phyloP scores from a whole-genome alignment of 2,329 filamentous ascomycete species.

The Aureobasidium sp. region DNA sequence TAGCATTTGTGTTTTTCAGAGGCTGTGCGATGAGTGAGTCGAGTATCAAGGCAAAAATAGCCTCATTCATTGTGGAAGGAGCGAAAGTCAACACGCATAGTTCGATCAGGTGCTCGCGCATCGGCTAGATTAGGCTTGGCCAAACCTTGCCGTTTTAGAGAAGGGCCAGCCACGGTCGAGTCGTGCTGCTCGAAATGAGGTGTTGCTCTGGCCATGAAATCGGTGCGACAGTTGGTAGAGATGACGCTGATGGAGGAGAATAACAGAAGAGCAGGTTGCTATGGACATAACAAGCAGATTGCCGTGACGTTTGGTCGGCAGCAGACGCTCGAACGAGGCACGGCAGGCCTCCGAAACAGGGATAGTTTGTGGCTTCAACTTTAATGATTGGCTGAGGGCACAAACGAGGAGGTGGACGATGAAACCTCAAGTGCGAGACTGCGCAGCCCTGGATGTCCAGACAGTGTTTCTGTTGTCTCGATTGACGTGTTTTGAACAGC shows the following conservation, averaged over 20 bases:
- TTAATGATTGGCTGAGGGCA: constrained; percentile 3
- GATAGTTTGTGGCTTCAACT: neutral
- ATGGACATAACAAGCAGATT: neutral
- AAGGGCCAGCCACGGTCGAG: neutral
- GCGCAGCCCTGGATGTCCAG: neutral
- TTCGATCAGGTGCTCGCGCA: constrained; percentile 8
- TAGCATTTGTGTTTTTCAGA: neutral
- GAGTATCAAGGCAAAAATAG: neutral
- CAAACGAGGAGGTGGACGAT: neutral
- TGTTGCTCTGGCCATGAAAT: neutral
- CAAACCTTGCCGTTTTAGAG: neutral
- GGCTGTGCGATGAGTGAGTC: neutral
- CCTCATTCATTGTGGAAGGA: neutral
- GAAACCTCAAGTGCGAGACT: neutral
- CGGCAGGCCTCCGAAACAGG: neutral
- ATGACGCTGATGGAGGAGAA: neutral
- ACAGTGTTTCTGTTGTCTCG: neutral
- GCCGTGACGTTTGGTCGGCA: constrained; percentile 7
- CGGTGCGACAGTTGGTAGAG: neutral
- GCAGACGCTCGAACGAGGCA: neutral
- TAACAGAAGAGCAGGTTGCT: neutral
- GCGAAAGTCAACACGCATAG: neutral
- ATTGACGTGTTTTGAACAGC: neutral
- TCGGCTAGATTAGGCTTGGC: neutral
- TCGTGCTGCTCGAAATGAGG: neutral